Evolutionary conservation across 495 filamentous ascomycete genomes (phyloP).

Genomic region (Penicillium subrubescens): DNA sequence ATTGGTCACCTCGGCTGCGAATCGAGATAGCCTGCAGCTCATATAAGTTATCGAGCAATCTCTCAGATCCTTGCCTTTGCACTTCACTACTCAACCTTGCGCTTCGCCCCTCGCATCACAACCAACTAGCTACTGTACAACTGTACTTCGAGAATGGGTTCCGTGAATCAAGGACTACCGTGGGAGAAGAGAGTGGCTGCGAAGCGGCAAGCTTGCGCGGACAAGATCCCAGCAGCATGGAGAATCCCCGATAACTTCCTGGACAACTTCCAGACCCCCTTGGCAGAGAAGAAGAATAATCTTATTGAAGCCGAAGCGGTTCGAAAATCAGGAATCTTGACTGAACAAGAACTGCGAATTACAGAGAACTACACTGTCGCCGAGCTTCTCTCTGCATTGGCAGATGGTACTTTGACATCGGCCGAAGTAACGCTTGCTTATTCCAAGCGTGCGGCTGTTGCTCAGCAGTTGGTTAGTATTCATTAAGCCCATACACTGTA

Average conservation of each 20-base stretch:
- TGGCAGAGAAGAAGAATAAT: constrained; percentile 24
- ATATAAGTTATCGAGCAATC: background rate
- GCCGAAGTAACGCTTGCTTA: constrained; percentile 55
- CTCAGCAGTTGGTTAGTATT: constrained; percentile 50
- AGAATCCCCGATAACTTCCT: constrained; percentile 14
- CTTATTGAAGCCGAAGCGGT: constrained; percentile 18
- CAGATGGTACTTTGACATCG: constrained; percentile 42
- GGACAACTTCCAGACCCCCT: constrained; percentile 13
- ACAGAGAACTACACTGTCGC: constrained; percentile 51
- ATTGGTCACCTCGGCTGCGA: background rate
- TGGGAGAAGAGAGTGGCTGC: constrained; percentile 27
- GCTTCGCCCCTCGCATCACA: no score
- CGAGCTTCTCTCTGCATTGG: constrained; percentile 31
- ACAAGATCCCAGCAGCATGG: constrained; percentile 35
- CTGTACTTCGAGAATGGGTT: constrained; percentile 5
- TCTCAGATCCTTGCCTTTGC: background rate
- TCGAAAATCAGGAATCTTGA: constrained; percentile 30
- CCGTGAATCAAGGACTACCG: background rate
- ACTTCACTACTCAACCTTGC: background rate
- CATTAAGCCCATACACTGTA: background rate
- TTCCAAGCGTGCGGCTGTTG: constrained; percentile 57
- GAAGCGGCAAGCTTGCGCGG: constrained; percentile 38
- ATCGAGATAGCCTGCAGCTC: background rate
- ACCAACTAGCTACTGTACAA: background rate
- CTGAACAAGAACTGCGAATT: constrained; percentile 48